Conservation (phyloP, 1,284 basidiomycete species). For the Lignosus rhinocerotis region DNA sequence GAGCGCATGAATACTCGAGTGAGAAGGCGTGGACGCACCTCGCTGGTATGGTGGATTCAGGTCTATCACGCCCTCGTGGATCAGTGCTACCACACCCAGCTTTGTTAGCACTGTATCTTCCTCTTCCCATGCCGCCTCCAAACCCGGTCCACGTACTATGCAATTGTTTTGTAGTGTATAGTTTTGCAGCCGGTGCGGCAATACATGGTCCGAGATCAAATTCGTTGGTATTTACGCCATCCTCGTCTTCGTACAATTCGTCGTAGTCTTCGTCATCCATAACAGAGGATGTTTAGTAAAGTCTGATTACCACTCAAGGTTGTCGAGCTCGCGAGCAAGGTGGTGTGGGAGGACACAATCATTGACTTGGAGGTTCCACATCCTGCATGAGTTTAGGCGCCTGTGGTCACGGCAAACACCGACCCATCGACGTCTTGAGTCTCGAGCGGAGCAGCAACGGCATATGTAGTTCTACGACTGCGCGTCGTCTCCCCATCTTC, state of each 20-base stretch:
- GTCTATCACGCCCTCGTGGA: slow-evolving; percentile 67
- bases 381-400: too few species aligned
- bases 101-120: neutral
- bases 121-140: neutral
- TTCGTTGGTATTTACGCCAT: slow-evolving; percentile 37
- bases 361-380: too few species aligned
- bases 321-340: neutral
- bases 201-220: slow-evolving; percentile 52
- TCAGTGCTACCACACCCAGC: slow-evolving; percentile 42
- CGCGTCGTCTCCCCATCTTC: neutral
- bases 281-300: too few species aligned
- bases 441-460: too few species aligned
- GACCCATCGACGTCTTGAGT: too few species aligned
- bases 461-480: neutral
- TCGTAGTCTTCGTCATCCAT: slow-evolving; percentile 40
- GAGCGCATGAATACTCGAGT: neutral
- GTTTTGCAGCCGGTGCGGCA: slow-evolving; percentile 36
- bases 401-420: too few species aligned
- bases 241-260: slow-evolving; percentile 49
- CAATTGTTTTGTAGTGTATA: slow-evolving; percentile 47
- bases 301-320: neutral
- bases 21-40: slow-evolving; percentile 39
- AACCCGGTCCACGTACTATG: slow-evolving; percentile 46
- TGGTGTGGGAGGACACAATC: neutral
- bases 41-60: slow-evolving; percentile 68